Conservation (phyloP, 2,329 filamentous ascomycete species). For the Penicillium polonicum region DNA sequence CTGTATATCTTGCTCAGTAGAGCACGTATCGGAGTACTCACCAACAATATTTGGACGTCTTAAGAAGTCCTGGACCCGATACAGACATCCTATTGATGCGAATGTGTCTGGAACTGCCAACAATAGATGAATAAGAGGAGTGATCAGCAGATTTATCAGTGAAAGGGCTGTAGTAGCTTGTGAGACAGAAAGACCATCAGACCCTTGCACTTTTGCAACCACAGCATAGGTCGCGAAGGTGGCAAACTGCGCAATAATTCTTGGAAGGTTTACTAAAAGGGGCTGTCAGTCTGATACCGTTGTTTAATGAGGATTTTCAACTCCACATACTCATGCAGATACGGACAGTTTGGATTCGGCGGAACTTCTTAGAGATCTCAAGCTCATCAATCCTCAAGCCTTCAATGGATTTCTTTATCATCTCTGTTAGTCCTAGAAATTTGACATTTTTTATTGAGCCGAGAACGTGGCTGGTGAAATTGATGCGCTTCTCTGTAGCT, state of each 20-base stretch:
- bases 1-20: no score
- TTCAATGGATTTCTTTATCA: constrained; percentile 27
- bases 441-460: constrained; percentile 46
- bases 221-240: constrained; percentile 22
- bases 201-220: constrained; percentile 13
- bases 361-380: constrained; percentile 22
- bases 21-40: no score
- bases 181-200: constrained; percentile 32
- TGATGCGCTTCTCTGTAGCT: constrained; percentile 45
- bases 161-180: constrained; percentile 43
- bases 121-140: constrained; percentile 39
- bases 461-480: constrained; percentile 40
- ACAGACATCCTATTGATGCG: constrained; percentile 40
- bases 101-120: constrained; percentile 38
- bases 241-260: constrained; percentile 14
- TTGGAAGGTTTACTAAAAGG: constrained; percentile 15
- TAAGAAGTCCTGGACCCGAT: constrained; percentile 30
- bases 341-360: constrained; percentile 14
- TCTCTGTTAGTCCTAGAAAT: constrained; percentile 34
- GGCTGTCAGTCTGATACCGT: neutral
- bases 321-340: constrained; percentile 14
- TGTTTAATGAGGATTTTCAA: no score
- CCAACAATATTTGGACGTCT: no score
- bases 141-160: constrained; percentile 39
- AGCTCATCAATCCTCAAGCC: constrained; percentile 25